These are phyloP conservation scores for Tuber magnatum DNA, from an alignment of 495 filamentous ascomycete species.

Conservation along the genomic window DNA sequence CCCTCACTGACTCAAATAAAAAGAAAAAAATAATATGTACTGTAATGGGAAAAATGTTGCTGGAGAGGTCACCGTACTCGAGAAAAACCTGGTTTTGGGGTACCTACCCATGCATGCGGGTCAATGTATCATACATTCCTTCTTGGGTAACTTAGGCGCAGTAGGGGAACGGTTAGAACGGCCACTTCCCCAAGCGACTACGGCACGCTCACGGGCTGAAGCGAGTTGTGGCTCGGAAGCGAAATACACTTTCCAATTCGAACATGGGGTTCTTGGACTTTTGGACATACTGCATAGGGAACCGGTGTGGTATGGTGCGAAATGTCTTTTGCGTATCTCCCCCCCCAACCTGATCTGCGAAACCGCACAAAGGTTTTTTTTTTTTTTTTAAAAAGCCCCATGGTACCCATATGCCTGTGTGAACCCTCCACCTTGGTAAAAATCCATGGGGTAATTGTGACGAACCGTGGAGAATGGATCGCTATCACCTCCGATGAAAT, in stretches of 20 bases:
- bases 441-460: not conserved
- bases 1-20: not conserved
- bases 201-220: not conserved
- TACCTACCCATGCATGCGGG: too few species aligned
- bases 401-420: not conserved
- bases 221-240: not conserved
- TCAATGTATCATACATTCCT: too few species aligned
- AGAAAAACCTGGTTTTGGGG: too few species aligned
- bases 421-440: not conserved
- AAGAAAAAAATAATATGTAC: too few species aligned
- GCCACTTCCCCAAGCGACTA: not conserved
- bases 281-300: not conserved
- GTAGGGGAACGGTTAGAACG: too few species aligned
- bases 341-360: not conserved
- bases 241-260: not conserved
- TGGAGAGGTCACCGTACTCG: too few species aligned
- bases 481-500: not conserved
- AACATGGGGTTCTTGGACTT: not conserved
- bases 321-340: not conserved
- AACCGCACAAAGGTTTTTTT: too few species aligned
- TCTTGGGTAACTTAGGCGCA: too few species aligned
- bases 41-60: too few species aligned
- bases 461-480: accelerated
- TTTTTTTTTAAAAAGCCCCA: too few species aligned
- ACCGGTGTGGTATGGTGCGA: too few species aligned